These are phyloP conservation scores for Penicillium turbatum DNA, from an alignment of 495 filamentous ascomycete genomes.

Conservation along the genomic window DNA sequence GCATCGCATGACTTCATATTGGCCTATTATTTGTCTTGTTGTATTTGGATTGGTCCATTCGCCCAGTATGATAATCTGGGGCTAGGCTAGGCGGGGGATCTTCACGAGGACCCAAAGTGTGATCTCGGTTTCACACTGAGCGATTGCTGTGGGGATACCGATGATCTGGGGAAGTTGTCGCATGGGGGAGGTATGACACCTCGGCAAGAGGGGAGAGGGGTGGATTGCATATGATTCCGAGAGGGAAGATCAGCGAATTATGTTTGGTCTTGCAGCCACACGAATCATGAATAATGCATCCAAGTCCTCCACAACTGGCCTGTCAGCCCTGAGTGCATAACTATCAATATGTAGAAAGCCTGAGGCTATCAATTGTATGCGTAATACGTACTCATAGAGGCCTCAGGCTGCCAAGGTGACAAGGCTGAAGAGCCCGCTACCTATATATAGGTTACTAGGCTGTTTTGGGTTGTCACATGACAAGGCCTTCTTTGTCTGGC, in stretches of 20 bases:
- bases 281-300: background rate
- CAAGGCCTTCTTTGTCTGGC: background rate
- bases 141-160: background rate
- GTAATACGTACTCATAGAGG: too few species aligned
- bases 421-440: background rate
- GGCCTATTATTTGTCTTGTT: background rate
- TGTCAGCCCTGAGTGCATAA: too few species aligned
- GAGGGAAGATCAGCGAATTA: background rate
- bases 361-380: background rate
- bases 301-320: too few species aligned
- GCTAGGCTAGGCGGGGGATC: background rate
- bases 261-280: background rate
- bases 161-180: slow-evolving; percentile 1
- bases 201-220: background rate
- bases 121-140: slow-evolving; percentile 2
- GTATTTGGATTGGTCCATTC: background rate
- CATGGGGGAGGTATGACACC: background rate
- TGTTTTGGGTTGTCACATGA: background rate
- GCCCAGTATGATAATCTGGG: background rate
- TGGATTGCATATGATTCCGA: slow-evolving; percentile 5
- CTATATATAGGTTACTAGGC: background rate
- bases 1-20: slow-evolving; percentile 17
- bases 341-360: background rate
- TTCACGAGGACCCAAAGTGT: background rate
- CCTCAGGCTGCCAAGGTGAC: background rate